These are phyloP conservation scores for Salvia miltiorrhiza DNA, from an alignment of 257 asterid species.

Conservation along the genomic window DNA sequence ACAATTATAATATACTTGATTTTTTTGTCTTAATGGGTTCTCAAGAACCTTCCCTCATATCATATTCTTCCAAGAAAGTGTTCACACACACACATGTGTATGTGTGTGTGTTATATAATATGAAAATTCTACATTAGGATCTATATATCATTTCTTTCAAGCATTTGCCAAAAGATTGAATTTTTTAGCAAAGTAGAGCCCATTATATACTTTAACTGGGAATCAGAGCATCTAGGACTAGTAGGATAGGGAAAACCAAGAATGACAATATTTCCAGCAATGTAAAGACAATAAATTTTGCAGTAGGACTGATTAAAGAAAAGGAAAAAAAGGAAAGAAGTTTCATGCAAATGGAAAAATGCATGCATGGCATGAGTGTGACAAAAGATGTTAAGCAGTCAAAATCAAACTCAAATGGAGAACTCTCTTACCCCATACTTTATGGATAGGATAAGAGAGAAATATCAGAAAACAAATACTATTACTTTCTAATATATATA, in stretches of 20 bases:
- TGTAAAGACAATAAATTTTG: slow-evolving; percentile 6
- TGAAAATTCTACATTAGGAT: slow-evolving; percentile 6
- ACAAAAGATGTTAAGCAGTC: slow-evolving; percentile 41
- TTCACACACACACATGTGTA: not conserved
- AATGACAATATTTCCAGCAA: slow-evolving; percentile 14
- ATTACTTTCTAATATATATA: not conserved
- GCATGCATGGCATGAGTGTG: slow-evolving; percentile 36
- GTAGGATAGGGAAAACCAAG: slow-evolving; percentile 8
- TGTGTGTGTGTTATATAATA: not conserved
- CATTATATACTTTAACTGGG: no score
- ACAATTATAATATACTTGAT: slow-evolving; percentile 19
- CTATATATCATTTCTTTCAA: slow-evolving; percentile 4
- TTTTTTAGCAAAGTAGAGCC: slow-evolving; percentile 13
- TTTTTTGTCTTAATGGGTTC: slow-evolving; percentile 40
- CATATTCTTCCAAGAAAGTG: slow-evolving; percentile 16
- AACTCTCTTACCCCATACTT: slow-evolving; percentile 54
- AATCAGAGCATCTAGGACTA: not conserved
- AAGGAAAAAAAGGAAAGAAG: not conserved
- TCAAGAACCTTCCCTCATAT: slow-evolving; percentile 34
- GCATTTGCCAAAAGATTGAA: slow-evolving; percentile 5
- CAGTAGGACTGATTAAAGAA: not conserved
- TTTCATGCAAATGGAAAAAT: slow-evolving; percentile 22
- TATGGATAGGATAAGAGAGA: slow-evolving; percentile 50
- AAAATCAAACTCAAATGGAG: slow-evolving; percentile 45
- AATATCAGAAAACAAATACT: not conserved